Base-by-base conservation (phyloP, 2,329 filamentous ascomycete genomes). In the Sporothrix variecibatus region DNA sequence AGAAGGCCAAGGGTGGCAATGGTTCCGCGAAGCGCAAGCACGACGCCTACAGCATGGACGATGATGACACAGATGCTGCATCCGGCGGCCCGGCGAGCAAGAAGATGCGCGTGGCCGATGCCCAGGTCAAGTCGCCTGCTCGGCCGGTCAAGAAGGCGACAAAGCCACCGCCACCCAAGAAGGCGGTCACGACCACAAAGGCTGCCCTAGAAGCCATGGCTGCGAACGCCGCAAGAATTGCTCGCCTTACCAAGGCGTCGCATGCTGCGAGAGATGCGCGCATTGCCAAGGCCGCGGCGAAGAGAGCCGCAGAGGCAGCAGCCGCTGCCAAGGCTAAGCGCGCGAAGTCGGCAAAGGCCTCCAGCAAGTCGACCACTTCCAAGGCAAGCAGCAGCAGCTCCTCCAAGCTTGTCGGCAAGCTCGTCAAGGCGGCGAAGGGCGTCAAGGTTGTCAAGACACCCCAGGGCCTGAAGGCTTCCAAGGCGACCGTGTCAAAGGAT, bases 361-460 rank as follows among this genome's bases (percentile, higher is more conserved):
- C 68, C n/a, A 73, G 72, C 51, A 53, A 53, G 34, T 3, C 38
- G 28, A 38, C 31, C 1, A 6, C 58, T 2, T 31, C 65, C 28
- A 73, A 73, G 40, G 9, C 40, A 31, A n/a, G 43, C n/a, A 38
- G 68, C 12, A 60, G 58, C 26, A 34, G 46, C n/a, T 43, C 53
- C 6, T 15, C 73, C 43, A 56, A 56, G 28, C 17, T 58, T 2
- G 51, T 49, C n/a, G 40, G 49, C 56, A 74, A 72, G 74, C 79
- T 77, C 0, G 81, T 81, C 5, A 85, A 83, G 31, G 67, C 72
- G 5, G 60, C 49, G 46, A 74, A 72, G 74, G 79, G 78, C 8
- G 79, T 79, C 4, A 84, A 83, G 76, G 78, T 77, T 0, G 81
- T 81, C 5, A 85, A 83, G 31, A 71, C 72, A 5, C 56, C 69